Percentiles rank a stretch among this genome's conserved stretches.
Conservation (phyloP, 306 rosid genomes). For the Inga laurina region DNA sequence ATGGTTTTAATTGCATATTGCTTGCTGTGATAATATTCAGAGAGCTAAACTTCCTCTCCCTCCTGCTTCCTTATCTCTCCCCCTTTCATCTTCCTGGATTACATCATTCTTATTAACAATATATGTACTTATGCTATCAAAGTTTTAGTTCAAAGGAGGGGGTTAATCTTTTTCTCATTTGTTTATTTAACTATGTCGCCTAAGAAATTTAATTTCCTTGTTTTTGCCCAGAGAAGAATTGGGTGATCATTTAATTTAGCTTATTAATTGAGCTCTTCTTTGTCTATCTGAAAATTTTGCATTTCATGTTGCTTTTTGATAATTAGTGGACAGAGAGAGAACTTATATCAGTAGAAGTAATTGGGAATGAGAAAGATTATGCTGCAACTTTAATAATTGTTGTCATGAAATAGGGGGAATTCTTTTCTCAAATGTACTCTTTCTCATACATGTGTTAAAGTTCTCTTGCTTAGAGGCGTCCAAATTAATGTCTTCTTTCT, state of each 20-base stretch:
- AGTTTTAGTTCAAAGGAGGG: not conserved
- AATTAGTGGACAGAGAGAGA: too few relatives aligned
- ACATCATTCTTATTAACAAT: not conserved
- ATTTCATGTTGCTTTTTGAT: not conserved
- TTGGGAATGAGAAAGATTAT: conserved; percentile 15
- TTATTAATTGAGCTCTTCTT: conserved; percentile 16
- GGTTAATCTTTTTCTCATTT: not conserved
- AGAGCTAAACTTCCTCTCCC: not conserved
- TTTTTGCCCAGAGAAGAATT: conserved; percentile 11
- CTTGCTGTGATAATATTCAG: not conserved
- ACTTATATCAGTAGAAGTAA: not conserved
- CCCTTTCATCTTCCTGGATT: not conserved
- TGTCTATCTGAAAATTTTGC: not conserved
- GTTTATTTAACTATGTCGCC: not conserved
- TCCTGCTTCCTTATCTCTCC: not conserved
- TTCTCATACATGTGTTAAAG: conserved; percentile 2
- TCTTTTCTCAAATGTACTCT: not conserved
- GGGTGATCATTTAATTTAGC: not conserved
- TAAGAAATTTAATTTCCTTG: conserved; percentile 7
- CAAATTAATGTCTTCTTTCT: conserved; percentile 7
- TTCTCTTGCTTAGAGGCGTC: conserved; percentile 12
- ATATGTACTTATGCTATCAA: not conserved
- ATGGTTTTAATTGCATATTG: not conserved
- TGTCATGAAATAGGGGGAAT: conserved; percentile 6
- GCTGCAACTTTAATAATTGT: conserved; percentile 5